A percentile compares a stretch with the other conserved stretches of the same genome.
Evolutionary conservation across 106 monocot species (phyloP).

Genomic region (Dendrobium chrysotoxum): DNA sequence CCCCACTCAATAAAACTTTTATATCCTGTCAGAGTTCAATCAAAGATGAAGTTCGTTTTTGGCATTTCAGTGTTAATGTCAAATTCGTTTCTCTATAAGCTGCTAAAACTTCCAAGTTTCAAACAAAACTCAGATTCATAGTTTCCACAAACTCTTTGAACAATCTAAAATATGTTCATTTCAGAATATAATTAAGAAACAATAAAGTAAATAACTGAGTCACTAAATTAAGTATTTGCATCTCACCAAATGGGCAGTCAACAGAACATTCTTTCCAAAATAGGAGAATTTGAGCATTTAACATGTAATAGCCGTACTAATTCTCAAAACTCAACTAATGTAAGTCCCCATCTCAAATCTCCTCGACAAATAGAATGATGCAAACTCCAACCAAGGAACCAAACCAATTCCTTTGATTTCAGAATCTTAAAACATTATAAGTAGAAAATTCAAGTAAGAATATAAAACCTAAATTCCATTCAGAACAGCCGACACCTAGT

Average conservation of each 20-base stretch:
- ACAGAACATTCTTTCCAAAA: background rate
- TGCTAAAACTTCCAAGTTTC: background rate
- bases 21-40: background rate
- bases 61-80: background rate
- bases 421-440: background rate
- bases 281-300: background rate
- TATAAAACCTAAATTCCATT: conserved; percentile 8
- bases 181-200: background rate
- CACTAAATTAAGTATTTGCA: background rate
- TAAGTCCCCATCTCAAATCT: background rate
- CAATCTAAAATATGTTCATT: background rate
- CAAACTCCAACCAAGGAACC: background rate
- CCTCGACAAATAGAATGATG: background rate
- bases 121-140: background rate
- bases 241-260: background rate
- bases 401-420: background rate
- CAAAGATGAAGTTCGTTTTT: background rate
- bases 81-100: background rate
- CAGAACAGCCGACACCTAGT: background rate
- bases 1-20: no score
- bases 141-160: background rate
- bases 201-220: background rate
- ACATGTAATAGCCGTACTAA: background rate
- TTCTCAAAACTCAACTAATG: background rate
- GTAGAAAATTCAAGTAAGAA: background rate